Conservation (phyloP, 192 early-diverging fungal genomes). For the Coemansia sp. region DNA sequence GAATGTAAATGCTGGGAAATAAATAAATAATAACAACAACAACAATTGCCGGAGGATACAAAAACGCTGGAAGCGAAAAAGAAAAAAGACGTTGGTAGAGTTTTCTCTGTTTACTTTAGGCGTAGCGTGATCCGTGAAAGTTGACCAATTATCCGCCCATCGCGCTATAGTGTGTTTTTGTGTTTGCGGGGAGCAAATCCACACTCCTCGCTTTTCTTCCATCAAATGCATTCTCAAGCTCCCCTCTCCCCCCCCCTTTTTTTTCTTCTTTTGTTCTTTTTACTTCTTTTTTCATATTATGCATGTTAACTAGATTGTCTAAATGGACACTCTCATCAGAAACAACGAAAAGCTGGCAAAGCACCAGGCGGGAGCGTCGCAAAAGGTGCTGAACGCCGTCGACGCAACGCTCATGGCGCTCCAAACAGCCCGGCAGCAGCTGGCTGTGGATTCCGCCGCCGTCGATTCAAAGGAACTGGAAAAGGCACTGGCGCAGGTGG, state of each 20-base stretch:
- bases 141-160: too few species aligned
- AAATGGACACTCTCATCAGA: conserved; percentile 67
- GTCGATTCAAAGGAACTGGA: not conserved
- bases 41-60: too few species aligned
- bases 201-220: too few species aligned
- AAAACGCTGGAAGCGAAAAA: too few species aligned
- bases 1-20: too few species aligned
- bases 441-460: not conserved
- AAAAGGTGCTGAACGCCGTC: conserved; percentile 49
- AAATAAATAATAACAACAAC: too few species aligned
- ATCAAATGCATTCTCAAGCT: too few species aligned
- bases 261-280: conserved; percentile 2
- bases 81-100: too few species aligned
- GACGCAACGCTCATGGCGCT: conserved; percentile 2
- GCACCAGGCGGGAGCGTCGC: conserved; percentile 57
- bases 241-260: not conserved
- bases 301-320: not conserved
- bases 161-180: too few species aligned
- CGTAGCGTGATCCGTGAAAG: too few species aligned
- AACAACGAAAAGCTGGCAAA: conserved; percentile 68
- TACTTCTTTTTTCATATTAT: not conserved
- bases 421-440: conserved; percentile 9
- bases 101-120: too few species aligned
- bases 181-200: too few species aligned
- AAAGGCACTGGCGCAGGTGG: conserved; percentile 32